Conservation (phyloP, 1,284 basidiomycete species). For the Ceratorhiza oryzae-sativae region DNA sequence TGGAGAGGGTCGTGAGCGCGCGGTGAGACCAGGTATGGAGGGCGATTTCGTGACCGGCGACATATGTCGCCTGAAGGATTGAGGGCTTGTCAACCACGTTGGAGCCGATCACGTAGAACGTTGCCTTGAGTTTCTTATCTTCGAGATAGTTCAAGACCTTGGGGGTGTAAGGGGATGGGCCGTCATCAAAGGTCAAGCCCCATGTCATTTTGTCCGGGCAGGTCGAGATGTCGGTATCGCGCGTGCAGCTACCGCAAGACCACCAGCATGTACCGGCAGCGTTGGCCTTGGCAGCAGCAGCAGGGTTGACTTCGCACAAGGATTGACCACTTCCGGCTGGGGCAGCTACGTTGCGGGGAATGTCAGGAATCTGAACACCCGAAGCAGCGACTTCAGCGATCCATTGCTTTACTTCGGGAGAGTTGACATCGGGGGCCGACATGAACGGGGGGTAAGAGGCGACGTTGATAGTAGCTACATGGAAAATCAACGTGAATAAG, state of each 20-base stretch:
- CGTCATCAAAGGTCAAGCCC: slow-evolving; percentile 86
- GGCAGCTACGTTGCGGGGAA: slow-evolving; percentile 49
- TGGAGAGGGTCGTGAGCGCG: slow-evolving; percentile 68
- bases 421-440: slow-evolving; percentile 54
- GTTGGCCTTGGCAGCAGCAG: slow-evolving; percentile 35
- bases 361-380: slow-evolving; percentile 44
- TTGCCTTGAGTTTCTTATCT: slow-evolving; percentile 72
- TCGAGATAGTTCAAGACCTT: slow-evolving; percentile 75
- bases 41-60: slow-evolving; percentile 69
- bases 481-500: slow-evolving; percentile 7
- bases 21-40: slow-evolving; percentile 39
- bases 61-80: slow-evolving; percentile 84
- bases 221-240: slow-evolving; percentile 70
- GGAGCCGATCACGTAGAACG: slow-evolving; percentile 82
- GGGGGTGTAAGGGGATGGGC: slow-evolving; percentile 82
- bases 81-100: slow-evolving; percentile 79
- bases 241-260: slow-evolving; percentile 83
- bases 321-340: slow-evolving; percentile 39
- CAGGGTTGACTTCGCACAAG: slow-evolving; percentile 38
- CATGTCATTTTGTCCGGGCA: slow-evolving; percentile 85
- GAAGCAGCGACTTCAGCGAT: slow-evolving; percentile 48
- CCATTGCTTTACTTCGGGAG: slow-evolving; percentile 56
- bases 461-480: slow-evolving; percentile 34
- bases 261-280: slow-evolving; percentile 51
- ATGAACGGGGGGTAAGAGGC: slow-evolving; percentile 50